Evolutionary conservation across 148 eudicot species (phyloP), one percentile per base, ranked within the genome.

Genomic region (Chenopodium suecicum): DNA sequence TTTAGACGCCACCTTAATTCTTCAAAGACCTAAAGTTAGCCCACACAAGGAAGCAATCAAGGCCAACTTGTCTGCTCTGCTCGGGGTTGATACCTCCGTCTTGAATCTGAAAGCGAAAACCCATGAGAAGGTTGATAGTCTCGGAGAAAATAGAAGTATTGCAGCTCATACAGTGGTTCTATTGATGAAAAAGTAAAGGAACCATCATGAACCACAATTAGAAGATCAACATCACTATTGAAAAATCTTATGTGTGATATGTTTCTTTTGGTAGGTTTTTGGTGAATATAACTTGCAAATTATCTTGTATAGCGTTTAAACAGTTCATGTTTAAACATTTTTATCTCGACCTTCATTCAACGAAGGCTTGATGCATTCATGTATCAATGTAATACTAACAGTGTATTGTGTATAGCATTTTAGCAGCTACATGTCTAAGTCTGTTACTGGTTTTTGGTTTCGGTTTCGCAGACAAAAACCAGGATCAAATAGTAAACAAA

Each of bases 81-180:
- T 94, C 32, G 98, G 99, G 56, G 95, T 94, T 13, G 97, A 96
- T 81, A 92, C 91, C 22, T 83, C 97, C 2, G 94, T 88, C 27
- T 95, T 96, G 20, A 92, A 96, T 82, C 86, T 96, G 52, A 96
- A 96, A 84, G 98, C 99, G 2, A 96, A 96, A 86, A 96, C 98
- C 60, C 99, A 96, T 56, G 98, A 94, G 82, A 96, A 94, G 86
- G 97, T 96, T 25, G 98, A 96, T 82, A 96, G 99, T 76, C 98
- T 96, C 41, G 99, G 99, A 60, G 98, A 96, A 84, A 94, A 94
- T 71, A 87, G 99, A 82, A 96, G 99, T 74, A 94, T 94, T 54
- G 98, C 99, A 73, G 99, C 99, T 65, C 99, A 96, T 75, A 96
- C 99, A 0, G 92, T 94, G 3, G 92, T 96, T 74, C 94, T 96